phyloP scores from a whole-genome alignment of 176 grass and related monocot species.

The Eremochloa ophiuroides region DNA sequence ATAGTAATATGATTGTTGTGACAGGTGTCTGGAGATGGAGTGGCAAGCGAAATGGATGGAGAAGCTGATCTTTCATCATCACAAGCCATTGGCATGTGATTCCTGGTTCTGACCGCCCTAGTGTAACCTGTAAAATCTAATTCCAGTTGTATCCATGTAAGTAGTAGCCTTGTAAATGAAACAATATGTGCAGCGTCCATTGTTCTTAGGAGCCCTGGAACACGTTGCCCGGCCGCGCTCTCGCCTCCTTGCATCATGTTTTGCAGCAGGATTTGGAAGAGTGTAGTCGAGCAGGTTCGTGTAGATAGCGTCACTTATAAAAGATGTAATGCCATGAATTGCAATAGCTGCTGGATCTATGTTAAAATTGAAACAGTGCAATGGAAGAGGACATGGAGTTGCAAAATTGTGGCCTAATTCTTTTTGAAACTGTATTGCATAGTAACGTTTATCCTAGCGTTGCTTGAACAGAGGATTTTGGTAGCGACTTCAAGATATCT shows the following conservation, averaged over 20 bases:
- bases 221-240: neutral
- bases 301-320: neutral
- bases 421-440: neutral
- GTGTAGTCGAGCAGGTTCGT: constrained; percentile 15
- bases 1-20: constrained; percentile 20
- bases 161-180: constrained; percentile 57
- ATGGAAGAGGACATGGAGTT: neutral
- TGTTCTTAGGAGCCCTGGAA: constrained; percentile 26
- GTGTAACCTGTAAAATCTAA: constrained; percentile 62
- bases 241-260: constrained; percentile 4
- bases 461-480: neutral
- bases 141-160: constrained; percentile 51
- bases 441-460: neutral
- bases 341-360: constrained; percentile 1
- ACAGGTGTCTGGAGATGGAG: constrained; percentile 41
- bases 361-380: neutral
- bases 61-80: constrained; percentile 72
- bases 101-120: constrained; percentile 35
- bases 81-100: constrained; percentile 78
- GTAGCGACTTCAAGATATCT: neutral
- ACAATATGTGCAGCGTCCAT: neutral
- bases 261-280: constrained; percentile 21
- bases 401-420: neutral
- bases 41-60: constrained; percentile 63
- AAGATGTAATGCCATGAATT: neutral